Evolutionary conservation across 2,329 filamentous ascomycete species (phyloP), one percentile per base, ranked within the genome.

Genomic region (Monilinia laxa): DNA sequence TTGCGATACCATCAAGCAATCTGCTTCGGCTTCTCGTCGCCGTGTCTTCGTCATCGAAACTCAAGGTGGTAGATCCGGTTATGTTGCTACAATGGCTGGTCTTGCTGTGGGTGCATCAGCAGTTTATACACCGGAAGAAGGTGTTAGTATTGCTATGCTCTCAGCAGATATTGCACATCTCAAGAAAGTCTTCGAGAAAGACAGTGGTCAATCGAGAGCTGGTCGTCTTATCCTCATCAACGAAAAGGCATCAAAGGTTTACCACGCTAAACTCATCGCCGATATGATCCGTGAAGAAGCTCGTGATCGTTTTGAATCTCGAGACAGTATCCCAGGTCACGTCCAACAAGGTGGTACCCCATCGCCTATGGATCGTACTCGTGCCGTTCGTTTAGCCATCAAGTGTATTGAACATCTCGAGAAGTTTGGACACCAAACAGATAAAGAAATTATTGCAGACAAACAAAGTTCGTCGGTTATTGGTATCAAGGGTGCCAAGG

Each of bases 31-130:
- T 1, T 96, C 93, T 1, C 90, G 95, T 67, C 89, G 95, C 55
- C 89, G 95, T 69, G 94, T 98, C 65, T 99, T 99, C 79, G 93
- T 99, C 64, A 94, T 99, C 65, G 95, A 99, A 81, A 98, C 95
- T 0, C 95, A 99, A 80, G 95, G 95, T 74, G 95, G 95, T 47
- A 89, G 91, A 67, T 97, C 92, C 5, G 95, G 95, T 25, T 99
- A 98, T 79, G 87, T 98, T 68, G 94, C 94, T 38, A 96, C 92
- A 0, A 85, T 97, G 66, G 93, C 91, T 18, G 95, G 94, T 60
- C 86, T 99, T 18, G 88, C 90, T n/a, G 92, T 98, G 20, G 95
- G 95, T 65, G 95, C 95, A 11, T 85, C 91, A 18, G 93, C 94
- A 0, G 93, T 98, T 16, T 99, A 99, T 80, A 98, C 94, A 6